phyloP scores from a whole-genome alignment of 75 land plant genomes.

The Isoetes taiwanensis region DNA sequence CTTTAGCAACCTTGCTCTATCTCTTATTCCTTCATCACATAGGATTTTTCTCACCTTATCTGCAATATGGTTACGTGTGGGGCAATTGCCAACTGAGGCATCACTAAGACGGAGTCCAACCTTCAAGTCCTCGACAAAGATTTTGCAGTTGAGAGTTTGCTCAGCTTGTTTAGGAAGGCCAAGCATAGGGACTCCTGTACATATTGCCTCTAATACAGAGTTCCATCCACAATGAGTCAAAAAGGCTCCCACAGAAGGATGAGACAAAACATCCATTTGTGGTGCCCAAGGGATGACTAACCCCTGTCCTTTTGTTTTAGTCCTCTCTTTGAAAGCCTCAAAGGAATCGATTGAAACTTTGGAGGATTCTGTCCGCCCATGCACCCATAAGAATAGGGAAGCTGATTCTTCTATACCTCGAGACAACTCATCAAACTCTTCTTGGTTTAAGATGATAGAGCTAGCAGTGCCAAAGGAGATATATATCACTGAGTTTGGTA shows the following conservation, averaged over 20 bases:
- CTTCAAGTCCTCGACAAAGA: too few species aligned
- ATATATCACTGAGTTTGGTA: background rate
- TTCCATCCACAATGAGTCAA: conserved; percentile 55
- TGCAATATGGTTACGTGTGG: conserved; percentile 5
- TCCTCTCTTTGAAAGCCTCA: too few species aligned
- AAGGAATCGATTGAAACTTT: too few species aligned
- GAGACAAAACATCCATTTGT: conserved; percentile 32
- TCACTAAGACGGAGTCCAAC: conserved; percentile 14
- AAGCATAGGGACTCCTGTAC: conserved; percentile 31
- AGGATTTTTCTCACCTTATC: background rate
- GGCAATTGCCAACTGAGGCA: conserved; percentile 4
- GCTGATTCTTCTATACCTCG: background rate
- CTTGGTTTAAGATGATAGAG: background rate
- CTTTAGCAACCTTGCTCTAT: background rate
- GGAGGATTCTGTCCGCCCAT: too few species aligned
- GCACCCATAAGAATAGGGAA: too few species aligned
- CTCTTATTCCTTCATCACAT: conserved; percentile 16
- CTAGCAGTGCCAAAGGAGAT: conserved; percentile 7
- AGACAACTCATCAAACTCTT: conserved; percentile 1
- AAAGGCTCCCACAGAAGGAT: conserved; percentile 31
- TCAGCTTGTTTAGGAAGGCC: conserved; percentile 38
- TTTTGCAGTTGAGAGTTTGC: conserved; percentile 26
- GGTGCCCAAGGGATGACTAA: conserved; percentile 34
- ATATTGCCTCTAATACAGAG: conserved; percentile 35
- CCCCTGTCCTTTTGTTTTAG: conserved; percentile 20